These are phyloP conservation scores for Barnettozyma wickerhamii DNA, from an alignment of 805 yeast genomes.

Conservation along the genomic window DNA sequence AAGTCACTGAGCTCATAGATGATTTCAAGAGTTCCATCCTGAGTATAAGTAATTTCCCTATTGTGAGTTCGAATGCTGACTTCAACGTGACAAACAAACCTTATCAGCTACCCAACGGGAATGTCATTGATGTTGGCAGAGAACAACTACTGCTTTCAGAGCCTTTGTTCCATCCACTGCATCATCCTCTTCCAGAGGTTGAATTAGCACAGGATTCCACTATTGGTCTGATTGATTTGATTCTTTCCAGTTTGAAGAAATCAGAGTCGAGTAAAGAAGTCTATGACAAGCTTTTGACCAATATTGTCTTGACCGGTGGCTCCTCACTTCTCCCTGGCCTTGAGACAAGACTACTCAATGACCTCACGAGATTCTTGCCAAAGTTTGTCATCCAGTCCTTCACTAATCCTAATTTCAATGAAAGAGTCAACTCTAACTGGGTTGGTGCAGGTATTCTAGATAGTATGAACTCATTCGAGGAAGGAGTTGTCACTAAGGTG, in stretches of 20 bases:
- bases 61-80: constrained; percentile 29
- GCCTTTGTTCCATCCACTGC: constrained; percentile 64
- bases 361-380: constrained; percentile 57
- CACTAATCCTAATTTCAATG: constrained; percentile 60
- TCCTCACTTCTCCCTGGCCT: constrained; percentile 65
- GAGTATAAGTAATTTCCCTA: constrained; percentile 35
- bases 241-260: constrained; percentile 38
- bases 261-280: constrained; percentile 38
- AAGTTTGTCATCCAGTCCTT: constrained; percentile 54
- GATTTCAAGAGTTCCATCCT: constrained; percentile 45
- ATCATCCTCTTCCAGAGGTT: constrained; percentile 38
- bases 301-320: constrained; percentile 74
- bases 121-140: constrained; percentile 41
- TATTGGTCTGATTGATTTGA: constrained; percentile 32
- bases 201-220: constrained; percentile 17
- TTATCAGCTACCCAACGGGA: constrained; percentile 59
- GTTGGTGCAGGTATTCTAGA: constrained; percentile 77
- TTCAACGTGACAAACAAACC: constrained; percentile 34
- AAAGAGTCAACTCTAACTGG: constrained; percentile 70
- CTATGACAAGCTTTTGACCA: constrained; percentile 44
- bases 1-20: constrained; percentile 37
- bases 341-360: constrained; percentile 61
- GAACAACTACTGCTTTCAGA: constrained; percentile 58
- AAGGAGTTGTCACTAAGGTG: constrained; percentile 64
- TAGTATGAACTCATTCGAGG: constrained; percentile 77